These are phyloP conservation scores for Neltuma alba DNA, from an alignment of 306 rosid genomes.

Conservation along the genomic window DNA sequence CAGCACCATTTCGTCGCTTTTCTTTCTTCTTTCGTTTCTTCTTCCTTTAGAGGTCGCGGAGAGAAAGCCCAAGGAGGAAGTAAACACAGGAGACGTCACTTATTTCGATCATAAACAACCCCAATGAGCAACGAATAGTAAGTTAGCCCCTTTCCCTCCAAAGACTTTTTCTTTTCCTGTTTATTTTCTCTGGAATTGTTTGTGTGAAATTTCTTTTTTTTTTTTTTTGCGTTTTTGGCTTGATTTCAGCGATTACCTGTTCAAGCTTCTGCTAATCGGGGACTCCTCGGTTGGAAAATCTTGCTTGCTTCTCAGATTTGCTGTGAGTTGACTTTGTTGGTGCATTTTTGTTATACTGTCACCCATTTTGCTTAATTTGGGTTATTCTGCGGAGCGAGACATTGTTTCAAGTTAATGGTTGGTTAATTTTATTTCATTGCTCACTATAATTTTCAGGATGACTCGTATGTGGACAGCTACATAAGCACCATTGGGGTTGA, in stretches of 20 bases:
- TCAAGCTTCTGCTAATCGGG: conserved; percentile 90
- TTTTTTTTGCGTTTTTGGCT: background rate
- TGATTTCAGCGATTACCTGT: conserved; percentile 77
- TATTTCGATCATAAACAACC: background rate
- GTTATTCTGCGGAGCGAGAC: background rate
- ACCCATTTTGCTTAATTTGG: background rate
- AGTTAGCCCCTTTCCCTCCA: conserved; percentile 34
- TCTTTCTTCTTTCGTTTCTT: background rate
- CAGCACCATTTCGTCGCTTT: background rate
- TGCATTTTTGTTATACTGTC: background rate
- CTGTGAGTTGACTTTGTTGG: conserved; percentile 45
- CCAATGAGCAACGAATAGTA: conserved; percentile 85
- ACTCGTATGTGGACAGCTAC: conserved; percentile 93
- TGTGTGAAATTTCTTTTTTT: background rate
- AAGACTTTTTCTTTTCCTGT: background rate
- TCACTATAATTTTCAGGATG: conserved; percentile 56
- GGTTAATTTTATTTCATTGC: background rate
- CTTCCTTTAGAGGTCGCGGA: background rate
- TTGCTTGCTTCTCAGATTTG: conserved; percentile 90
- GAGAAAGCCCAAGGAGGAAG: no score
- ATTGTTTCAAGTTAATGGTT: conserved; percentile 20
- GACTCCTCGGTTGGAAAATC: conserved; percentile 98
- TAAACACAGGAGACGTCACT: background rate
- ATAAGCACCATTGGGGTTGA: conserved; percentile 98
- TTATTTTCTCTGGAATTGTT: background rate